Evolutionary conservation across 306 rosid species (phyloP), one percentile per base, ranked within the genome.

Genomic region (Pterocarpus santalinus): DNA sequence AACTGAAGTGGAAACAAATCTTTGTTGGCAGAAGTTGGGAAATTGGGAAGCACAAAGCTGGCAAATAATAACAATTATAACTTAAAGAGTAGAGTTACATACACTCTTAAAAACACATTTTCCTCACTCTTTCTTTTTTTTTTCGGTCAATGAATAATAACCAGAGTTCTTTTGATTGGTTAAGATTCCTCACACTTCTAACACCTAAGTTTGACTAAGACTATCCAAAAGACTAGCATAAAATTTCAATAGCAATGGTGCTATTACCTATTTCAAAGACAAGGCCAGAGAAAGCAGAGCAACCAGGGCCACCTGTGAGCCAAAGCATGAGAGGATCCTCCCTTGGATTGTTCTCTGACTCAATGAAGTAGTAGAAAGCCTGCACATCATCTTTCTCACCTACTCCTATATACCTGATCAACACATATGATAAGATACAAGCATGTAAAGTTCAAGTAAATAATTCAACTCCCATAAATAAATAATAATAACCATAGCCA

Each of bases 271-370:
- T 77, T 83, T 90, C 94, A 73, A 80, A 72, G 33, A 58, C 82
- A 43, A 91, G 79, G 28, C 83, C 93, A 8, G 94, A 81, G 2
- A 84, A 4, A 5, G 83, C 72, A 58, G 94, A 90, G 82, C 97
- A 93, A 52, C 91, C 91, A 11, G 97, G 97, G 4, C 97, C 97
- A 1, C 97, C 97, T 1, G 91, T 86, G 17, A 91, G 87, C 97
- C 94, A 93, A 62, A 91, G 80, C 63, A 93, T 3, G 10, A 93
- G 88, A 83, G 97, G 97, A 49, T 88, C 97, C 2, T 86, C 66
- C 17, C 77, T 69, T 0, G 97, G 94, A 56, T 84, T 86, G 15
- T 72, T 87, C 72, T 93, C 90, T 0, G 94, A 90, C 74, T 89
- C 85, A 0, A 89, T 74, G 47, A 93, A 91, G 16, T 93, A 93